Evolutionary conservation across 1,284 basidiomycete species (phyloP).

Genomic region (Austroboletus novae-zelandiae): DNA sequence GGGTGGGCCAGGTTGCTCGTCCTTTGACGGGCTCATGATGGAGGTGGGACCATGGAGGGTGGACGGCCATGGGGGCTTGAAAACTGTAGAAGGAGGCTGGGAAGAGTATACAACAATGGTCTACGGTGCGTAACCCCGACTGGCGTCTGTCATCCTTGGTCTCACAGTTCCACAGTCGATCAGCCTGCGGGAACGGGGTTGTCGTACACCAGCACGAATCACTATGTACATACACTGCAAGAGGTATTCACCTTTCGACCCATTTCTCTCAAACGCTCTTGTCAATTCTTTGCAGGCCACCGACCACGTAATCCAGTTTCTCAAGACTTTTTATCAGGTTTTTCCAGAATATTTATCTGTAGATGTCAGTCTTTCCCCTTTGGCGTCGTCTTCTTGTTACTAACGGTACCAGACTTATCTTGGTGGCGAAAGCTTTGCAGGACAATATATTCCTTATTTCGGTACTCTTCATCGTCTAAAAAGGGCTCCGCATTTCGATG

Average conservation of each 20-base stretch:
- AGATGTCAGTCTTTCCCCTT: constrained; percentile 62
- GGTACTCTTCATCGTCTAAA: constrained; percentile 42
- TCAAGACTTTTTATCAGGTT: constrained; percentile 83
- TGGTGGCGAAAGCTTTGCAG: constrained; percentile 94
- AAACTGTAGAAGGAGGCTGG: constrained; percentile 88
- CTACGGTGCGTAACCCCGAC: constrained; percentile 59
- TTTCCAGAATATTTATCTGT: constrained; percentile 86
- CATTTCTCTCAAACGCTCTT: not conserved
- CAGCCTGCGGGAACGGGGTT: constrained; percentile 96
- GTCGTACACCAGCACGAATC: constrained; percentile 85
- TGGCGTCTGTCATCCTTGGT: constrained; percentile 5
- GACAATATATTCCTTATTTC: constrained; percentile 98
- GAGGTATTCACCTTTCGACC: constrained; percentile 46
- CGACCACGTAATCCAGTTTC: constrained; percentile 79
- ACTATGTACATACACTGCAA: constrained; percentile 77
- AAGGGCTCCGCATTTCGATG: not conserved
- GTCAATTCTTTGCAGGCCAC: constrained; percentile 56
- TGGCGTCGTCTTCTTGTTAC: constrained; percentile 4
- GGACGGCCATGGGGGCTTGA: constrained; percentile 78
- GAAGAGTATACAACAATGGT: constrained; percentile 98
- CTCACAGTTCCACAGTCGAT: constrained; percentile 57
- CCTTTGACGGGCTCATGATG: constrained; percentile 98
- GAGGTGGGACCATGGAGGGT: constrained; percentile 92
- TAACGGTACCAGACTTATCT: constrained; percentile 72
- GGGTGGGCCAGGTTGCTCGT: constrained; percentile 96